phyloP scores from a whole-genome alignment of 2,329 filamentous ascomycete species.

The Phialophora expanda region DNA sequence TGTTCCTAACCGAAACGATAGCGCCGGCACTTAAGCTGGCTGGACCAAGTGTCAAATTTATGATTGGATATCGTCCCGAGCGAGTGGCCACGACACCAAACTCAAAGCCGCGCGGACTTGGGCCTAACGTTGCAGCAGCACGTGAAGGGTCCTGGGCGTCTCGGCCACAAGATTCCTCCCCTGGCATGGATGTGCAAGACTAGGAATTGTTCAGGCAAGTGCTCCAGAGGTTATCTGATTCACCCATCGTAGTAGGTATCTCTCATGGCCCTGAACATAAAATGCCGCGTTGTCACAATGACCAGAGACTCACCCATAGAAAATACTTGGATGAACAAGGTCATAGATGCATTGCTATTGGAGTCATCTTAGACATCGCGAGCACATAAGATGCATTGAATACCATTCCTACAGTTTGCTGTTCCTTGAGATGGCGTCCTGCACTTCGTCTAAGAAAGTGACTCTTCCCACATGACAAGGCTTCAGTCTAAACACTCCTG shows the following conservation, averaged over 20 bases:
- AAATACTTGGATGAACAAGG: background rate
- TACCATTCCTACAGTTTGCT: background rate
- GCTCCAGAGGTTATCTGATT: no score
- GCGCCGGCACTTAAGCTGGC: constrained; percentile 2
- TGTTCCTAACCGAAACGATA: constrained; percentile 11
- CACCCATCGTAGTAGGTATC: no score
- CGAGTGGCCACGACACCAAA: background rate
- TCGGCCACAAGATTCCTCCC: background rate
- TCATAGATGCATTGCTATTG: background rate
- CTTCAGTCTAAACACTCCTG: background rate
- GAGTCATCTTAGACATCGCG: background rate
- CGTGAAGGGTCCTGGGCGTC: background rate
- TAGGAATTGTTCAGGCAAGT: no score
- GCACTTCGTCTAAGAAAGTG: background rate
- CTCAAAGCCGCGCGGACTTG: background rate
- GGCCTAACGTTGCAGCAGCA: background rate
- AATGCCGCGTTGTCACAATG: background rate
- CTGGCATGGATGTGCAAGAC: no score
- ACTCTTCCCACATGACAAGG: background rate
- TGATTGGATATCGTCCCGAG: background rate
- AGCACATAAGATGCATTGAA: background rate
- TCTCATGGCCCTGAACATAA: background rate
- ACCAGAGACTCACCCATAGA: background rate
- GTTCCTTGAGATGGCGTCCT: background rate
- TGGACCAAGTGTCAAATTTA: background rate